phyloP scores from a whole-genome alignment of 164 flowering plant species.

The Taxillus chinensis region DNA sequence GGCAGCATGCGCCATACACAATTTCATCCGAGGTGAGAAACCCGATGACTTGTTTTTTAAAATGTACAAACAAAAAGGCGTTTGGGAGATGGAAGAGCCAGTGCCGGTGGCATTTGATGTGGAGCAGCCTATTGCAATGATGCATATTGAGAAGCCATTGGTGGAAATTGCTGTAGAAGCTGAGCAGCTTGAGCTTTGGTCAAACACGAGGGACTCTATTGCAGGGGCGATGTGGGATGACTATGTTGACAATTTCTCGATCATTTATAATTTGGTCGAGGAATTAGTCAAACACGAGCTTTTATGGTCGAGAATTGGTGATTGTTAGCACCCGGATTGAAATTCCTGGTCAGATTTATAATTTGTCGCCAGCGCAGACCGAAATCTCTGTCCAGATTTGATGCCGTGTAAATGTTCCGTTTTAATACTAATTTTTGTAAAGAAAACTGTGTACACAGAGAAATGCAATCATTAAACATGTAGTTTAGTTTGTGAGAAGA shows the following conservation, averaged over 20 bases:
- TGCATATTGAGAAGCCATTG: conserved; percentile 15
- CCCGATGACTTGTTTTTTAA: conserved; percentile 42
- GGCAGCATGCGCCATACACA: conserved; percentile 59
- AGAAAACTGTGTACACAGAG: no score
- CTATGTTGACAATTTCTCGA: conserved; percentile 24
- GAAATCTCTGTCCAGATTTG: no score
- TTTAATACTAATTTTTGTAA: no score
- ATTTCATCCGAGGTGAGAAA: conserved; percentile 37
- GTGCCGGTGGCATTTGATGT: conserved; percentile 14
- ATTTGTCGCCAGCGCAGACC: no score
- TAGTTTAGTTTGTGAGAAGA: no score
- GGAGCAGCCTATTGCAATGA: conserved; percentile 15
- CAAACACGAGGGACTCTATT: conserved; percentile 31
- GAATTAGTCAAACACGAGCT: no score
- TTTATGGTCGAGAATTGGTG: not conserved
- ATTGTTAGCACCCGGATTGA: no score
- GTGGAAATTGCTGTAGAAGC: conserved; percentile 17
- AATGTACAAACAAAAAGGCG: conserved; percentile 22
- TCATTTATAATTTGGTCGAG: no score
- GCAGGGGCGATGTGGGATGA: conserved; percentile 47
- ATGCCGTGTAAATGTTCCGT: no score
- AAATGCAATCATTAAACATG: no score
- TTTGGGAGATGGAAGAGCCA: conserved; percentile 16
- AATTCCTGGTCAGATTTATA: no score
- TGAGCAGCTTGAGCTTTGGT: conserved; percentile 25